A percentile compares a stretch with the other conserved stretches of the same genome.
Conservation (phyloP, 495 filamentous ascomycete genomes). For the Tuber brumale region DNA sequence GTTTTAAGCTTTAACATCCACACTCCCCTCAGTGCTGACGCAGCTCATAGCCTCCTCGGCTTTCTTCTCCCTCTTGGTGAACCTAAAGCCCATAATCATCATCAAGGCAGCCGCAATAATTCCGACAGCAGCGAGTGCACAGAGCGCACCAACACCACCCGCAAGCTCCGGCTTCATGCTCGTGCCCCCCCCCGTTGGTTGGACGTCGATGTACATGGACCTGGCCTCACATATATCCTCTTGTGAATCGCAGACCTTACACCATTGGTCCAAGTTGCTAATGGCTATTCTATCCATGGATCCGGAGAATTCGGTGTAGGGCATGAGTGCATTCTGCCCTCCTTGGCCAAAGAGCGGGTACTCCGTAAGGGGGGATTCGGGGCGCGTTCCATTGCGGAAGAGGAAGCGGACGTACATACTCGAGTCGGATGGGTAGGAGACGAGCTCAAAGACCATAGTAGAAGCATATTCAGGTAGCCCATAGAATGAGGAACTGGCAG, state of each 20-base stretch:
- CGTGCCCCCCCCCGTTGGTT: not conserved
- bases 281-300: constrained; percentile 59
- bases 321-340: constrained; percentile 49
- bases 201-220: constrained; percentile 3
- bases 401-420: constrained; percentile 69
- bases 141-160: constrained; percentile 51
- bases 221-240: constrained; percentile 55
- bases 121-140: constrained; percentile 44
- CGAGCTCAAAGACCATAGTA: constrained; percentile 67
- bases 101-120: constrained; percentile 39
- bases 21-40: not conserved
- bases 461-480: constrained; percentile 64
- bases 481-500: constrained; percentile 55
- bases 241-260: constrained; percentile 57
- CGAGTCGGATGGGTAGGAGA: constrained; percentile 50
- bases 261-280: constrained; percentile 59
- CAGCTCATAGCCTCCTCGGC: constrained; percentile 25
- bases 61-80: constrained; percentile 15
- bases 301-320: constrained; percentile 57
- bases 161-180: constrained; percentile 43
- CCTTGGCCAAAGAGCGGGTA: constrained; percentile 64
- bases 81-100: constrained; percentile 36
- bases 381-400: constrained; percentile 67
- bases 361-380: constrained; percentile 46
- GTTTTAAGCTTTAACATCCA: not conserved